Percentiles rank a stretch among this genome's conserved stretches.
Conservation (phyloP, 1,139 yeast species). For the Diutina scorzettiae region DNA sequence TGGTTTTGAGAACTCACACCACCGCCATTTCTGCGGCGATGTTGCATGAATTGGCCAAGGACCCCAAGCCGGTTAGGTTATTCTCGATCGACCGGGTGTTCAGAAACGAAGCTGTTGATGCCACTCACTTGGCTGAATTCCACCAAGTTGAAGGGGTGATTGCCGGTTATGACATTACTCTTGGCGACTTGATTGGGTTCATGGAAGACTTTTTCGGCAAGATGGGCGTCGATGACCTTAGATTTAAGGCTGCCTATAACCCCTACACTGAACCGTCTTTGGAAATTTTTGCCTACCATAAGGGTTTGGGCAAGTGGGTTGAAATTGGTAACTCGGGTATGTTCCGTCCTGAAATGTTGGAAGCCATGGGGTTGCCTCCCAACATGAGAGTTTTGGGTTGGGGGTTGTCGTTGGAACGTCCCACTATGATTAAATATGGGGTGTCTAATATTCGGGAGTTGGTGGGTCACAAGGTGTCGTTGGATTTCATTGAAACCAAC, state of each 20-base stretch:
- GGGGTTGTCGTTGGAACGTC: slow-evolving; percentile 96
- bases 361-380: slow-evolving; percentile 94
- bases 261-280: slow-evolving; percentile 98
- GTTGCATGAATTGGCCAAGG: slow-evolving; percentile 76
- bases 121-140: slow-evolving; percentile 99
- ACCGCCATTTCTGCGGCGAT: slow-evolving; percentile 87
- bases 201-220: slow-evolving; percentile 94
- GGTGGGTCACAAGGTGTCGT: slow-evolving; percentile 85
- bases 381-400: slow-evolving; percentile 92
- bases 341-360: slow-evolving; percentile 99
- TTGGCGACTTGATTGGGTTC: slow-evolving; percentile 95
- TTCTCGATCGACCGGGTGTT: slow-evolving; percentile 97
- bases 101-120: slow-evolving; percentile 99
- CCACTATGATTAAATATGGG: slow-evolving; percentile 97
- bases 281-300: slow-evolving; percentile 96
- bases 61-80: slow-evolving; percentile 84
- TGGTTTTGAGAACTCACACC: slow-evolving; percentile 94
- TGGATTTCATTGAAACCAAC: slow-evolving; percentile 88
- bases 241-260: slow-evolving; percentile 97
- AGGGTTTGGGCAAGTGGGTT: slow-evolving; percentile 92
- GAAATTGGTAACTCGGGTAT: slow-evolving; percentile 99
- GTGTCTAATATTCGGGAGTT: slow-evolving; percentile 92
- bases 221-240: slow-evolving; percentile 92
- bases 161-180: slow-evolving; percentile 89
- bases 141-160: slow-evolving; percentile 99